phyloP scores from a whole-genome alignment of 257 asterid species.

The Solanum rostratum region DNA sequence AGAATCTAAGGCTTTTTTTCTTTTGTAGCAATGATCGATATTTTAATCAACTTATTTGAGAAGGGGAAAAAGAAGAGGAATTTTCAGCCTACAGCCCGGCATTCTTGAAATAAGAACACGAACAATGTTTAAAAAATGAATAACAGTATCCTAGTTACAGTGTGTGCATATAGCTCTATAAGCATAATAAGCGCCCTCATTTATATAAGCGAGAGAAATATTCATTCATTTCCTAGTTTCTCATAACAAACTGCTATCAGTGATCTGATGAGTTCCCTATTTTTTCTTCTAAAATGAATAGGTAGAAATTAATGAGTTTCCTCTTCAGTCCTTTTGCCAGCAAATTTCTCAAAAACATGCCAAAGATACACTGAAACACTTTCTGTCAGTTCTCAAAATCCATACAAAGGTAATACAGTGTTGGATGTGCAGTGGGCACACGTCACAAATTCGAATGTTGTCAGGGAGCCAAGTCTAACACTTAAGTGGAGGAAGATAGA shows the following conservation, averaged over 20 bases:
- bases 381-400: neutral
- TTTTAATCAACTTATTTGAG: neutral
- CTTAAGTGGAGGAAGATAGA: no score
- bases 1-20: neutral
- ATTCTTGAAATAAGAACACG: neutral
- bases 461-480: slow-evolving; percentile 27
- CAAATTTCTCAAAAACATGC: neutral
- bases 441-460: no score
- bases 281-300: neutral
- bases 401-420: neutral
- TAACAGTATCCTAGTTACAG: neutral
- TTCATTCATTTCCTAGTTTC: neutral
- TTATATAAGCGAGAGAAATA: neutral
- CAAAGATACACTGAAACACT: neutral
- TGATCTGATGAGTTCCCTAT: neutral
- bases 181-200: neutral
- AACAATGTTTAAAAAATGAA: neutral
- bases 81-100: neutral
- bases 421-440: no score
- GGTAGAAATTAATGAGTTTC: neutral
- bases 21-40: neutral
- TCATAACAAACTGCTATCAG: neutral
- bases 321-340: neutral
- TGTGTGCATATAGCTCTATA: neutral
- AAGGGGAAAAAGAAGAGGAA: neutral